Evolutionary conservation across 2,329 filamentous ascomycete species (phyloP), one percentile per base, ranked within the genome.

Genomic region (Monosporascus sp.): DNA sequence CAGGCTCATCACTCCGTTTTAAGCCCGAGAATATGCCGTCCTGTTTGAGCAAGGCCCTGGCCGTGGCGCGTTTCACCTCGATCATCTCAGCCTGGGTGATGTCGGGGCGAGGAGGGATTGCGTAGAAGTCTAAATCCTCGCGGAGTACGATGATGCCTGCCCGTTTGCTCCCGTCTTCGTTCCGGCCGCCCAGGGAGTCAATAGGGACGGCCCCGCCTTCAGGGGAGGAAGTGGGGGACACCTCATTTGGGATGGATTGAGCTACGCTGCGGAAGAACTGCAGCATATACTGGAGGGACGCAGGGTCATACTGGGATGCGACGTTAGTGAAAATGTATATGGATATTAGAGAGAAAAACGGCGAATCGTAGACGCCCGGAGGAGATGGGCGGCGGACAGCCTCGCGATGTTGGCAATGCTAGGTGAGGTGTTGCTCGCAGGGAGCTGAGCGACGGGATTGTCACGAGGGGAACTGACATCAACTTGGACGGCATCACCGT

Each of bases 81-180:
- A 96, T 89, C 93, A 99, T 97, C 65, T 97, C 90, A 22, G 82
- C 74, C 63, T 93, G 89, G 59, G 85, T 84, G 61, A 99, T 96
- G 57, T 96, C 89, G 38, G 87, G 76, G 56, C 82, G 80, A 36
- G 94, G 94, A 36, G 94, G 94, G 58, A 99, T 97, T 46, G 86
- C 90, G 69, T 99, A 99, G 69, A 99, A 99, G 72, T 99, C 94
- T 45, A 99, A 81, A 65, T 99, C 94, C 71, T 99, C 94, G 48
- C 94, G 82, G 57, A 99, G 77, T 37, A 99, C 94, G 64, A 99
- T 99, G 72, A 99, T 99, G 18, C 94, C 94, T 18, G 94, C 94
- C 50, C 94, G 92, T 85, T 80, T 96, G 79, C 80, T 76, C 86
- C 74, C 65, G 86, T 81, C 61, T 81, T 85, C 56, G 78, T 80